These are phyloP conservation scores for Erysimum cheiranthoides DNA, from an alignment of 345 rosid species.

Conservation along the genomic window DNA sequence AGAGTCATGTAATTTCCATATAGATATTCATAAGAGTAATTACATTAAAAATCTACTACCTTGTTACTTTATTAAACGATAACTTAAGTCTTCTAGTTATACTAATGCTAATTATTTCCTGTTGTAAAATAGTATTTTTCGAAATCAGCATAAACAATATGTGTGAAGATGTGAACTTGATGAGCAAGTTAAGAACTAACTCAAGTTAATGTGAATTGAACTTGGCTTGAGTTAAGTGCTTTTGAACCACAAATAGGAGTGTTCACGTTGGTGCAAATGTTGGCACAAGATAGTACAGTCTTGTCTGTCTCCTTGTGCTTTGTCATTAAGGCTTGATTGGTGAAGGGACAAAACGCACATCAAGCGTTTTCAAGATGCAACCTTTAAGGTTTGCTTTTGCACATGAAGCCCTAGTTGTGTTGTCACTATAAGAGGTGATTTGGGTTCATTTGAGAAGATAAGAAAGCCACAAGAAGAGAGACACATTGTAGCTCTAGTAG, in stretches of 20 bases:
- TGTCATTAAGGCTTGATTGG: no score
- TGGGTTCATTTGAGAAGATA: no score
- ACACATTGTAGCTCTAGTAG: no score
- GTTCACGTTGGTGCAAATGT: not conserved
- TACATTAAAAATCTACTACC: no score
- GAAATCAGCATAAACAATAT: not conserved
- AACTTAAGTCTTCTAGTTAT: no score
- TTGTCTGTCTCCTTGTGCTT: not conserved
- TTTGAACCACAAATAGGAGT: not conserved
- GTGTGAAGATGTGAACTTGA: not conserved
- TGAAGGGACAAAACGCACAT: not conserved
- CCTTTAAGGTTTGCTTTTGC: not conserved
- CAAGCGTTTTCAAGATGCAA: not conserved
- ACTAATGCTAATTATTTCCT: not conserved
- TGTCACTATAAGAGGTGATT: not conserved
- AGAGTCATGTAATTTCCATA: no score
- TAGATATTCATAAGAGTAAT: no score
- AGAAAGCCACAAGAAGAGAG: no score
- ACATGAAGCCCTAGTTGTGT: not conserved
- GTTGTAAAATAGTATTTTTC: no score
- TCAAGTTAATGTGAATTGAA: not conserved
- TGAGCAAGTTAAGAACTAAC: not conserved
- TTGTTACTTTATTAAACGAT: no score
- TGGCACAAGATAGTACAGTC: not conserved
- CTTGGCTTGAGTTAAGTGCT: not conserved